These are phyloP conservation scores for Fusarium lyarnte DNA, from an alignment of 2,329 filamentous ascomycete species.

Conservation along the genomic window DNA sequence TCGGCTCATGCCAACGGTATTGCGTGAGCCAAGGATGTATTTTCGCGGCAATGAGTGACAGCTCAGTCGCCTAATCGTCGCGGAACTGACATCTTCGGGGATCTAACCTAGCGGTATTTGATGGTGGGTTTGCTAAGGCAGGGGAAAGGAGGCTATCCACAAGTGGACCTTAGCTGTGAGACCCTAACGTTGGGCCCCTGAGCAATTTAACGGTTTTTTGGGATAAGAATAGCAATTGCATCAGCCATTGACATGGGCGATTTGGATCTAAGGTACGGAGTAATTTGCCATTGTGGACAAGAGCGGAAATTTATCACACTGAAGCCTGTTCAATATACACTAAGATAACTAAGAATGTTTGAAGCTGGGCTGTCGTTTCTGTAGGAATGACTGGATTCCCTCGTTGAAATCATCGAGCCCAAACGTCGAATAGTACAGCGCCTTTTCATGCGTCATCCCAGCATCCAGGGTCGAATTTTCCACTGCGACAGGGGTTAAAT, in stretches of 20 bases:
- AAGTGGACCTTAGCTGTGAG: not conserved
- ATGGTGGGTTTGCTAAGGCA: not conserved
- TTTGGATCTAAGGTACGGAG: not conserved
- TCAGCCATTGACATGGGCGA: not conserved
- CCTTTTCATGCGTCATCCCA: slow-evolving; percentile 29
- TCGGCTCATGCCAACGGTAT: not conserved
- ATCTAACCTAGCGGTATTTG: not conserved
- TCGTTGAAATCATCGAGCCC: slow-evolving; percentile 26
- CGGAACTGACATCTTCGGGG: not conserved
- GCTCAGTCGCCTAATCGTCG: not conserved
- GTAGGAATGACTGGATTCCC: slow-evolving; percentile 23
- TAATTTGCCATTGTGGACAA: not conserved
- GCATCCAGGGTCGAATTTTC: slow-evolving; percentile 13
- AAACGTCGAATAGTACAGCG: slow-evolving; percentile 30
- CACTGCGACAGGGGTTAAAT: slow-evolving; percentile 12
- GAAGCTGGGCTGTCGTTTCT: slow-evolving; percentile 19
- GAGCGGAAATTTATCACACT: not conserved
- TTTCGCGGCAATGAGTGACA: not conserved
- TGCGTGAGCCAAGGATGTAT: not conserved
- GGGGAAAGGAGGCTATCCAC: slow-evolving; percentile 5
- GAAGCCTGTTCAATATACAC: too few species aligned
- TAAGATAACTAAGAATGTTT: slow-evolving; percentile 7
- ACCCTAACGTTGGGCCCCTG: not conserved
- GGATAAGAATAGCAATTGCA: not conserved
- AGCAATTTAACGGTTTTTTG: not conserved